A percentile compares a stretch with the other conserved stretches of the same genome.
These are phyloP conservation scores for Sporothrix protearum DNA, from an alignment of 2,329 filamentous ascomycete species.

Conservation along the genomic window DNA sequence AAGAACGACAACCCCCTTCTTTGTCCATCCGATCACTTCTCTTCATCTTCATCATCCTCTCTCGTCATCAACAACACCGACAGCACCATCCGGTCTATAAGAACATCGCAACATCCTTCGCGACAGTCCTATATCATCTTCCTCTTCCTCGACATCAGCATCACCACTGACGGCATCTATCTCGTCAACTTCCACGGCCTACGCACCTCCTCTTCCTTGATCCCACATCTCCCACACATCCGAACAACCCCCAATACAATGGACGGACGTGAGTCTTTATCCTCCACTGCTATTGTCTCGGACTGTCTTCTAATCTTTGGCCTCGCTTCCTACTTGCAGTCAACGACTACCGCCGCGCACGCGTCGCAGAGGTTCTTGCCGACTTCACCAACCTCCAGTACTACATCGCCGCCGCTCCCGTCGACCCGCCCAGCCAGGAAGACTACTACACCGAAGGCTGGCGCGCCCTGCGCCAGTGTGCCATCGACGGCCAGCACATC, in stretches of 20 bases:
- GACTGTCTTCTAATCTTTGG: background rate
- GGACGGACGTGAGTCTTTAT: conserved; percentile 28
- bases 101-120: background rate
- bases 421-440: conserved; percentile 51
- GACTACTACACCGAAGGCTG: conserved; percentile 64
- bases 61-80: background rate
- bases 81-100: background rate
- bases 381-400: conserved; percentile 62
- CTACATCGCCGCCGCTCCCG: conserved; percentile 56
- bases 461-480: conserved; percentile 59
- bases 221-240: background rate
- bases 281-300: background rate
- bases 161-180: background rate
- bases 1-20: conserved; percentile 25
- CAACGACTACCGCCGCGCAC: conserved; percentile 56
- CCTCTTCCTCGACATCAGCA: background rate
- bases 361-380: conserved; percentile 59
- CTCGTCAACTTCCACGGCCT: background rate
- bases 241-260: conserved; percentile 16
- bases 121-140: background rate
- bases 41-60: background rate
- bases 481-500: conserved; percentile 61
- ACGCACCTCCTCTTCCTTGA: background rate
- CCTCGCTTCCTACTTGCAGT: conserved; percentile 40
- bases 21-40: conserved; percentile 20